These are phyloP conservation scores for Artemisia annua DNA, from an alignment of 129 eudicot species.

Conservation along the genomic window DNA sequence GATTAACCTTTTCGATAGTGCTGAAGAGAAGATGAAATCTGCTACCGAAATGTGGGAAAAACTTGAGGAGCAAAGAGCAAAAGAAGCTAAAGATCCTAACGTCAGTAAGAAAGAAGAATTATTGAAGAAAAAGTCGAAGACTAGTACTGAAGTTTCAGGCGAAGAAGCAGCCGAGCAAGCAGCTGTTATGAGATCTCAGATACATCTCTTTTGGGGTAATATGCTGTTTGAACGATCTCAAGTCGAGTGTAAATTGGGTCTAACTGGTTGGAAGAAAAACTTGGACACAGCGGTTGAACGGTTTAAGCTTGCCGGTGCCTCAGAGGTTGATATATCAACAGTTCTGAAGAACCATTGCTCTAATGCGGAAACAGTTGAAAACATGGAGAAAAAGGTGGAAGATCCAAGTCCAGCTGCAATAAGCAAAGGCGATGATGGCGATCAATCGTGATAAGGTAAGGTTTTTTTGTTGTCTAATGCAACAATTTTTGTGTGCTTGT, in stretches of 20 bases:
- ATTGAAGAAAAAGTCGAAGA: constrained; percentile 61
- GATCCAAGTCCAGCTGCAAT: constrained; percentile 20
- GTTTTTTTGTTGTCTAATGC: constrained; percentile 16
- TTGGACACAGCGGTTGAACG: constrained; percentile 78
- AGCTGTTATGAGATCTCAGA: constrained; percentile 92
- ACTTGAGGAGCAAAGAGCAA: constrained; percentile 88
- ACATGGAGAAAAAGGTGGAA: constrained; percentile 44
- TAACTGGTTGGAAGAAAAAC: constrained; percentile 71
- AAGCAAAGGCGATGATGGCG: constrained; percentile 28
- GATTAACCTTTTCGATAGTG: constrained; percentile 73
- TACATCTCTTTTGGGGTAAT: constrained; percentile 96
- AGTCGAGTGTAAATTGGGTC: constrained; percentile 74
- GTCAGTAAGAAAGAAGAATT: constrained; percentile 70
- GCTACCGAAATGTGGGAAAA: constrained; percentile 98
- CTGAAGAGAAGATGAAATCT: constrained; percentile 88
- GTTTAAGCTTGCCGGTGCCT: constrained; percentile 93
- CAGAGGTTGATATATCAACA: constrained; percentile 78
- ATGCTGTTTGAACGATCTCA: constrained; percentile 98
- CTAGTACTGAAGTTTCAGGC: constrained; percentile 51
- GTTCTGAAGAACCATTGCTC: constrained; percentile 87
- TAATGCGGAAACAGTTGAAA: constrained; percentile 54
- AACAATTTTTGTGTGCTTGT: constrained; percentile 26
- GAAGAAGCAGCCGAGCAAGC: constrained; percentile 95
- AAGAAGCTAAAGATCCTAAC: constrained; percentile 73
- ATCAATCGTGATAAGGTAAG: constrained; percentile 26